Percentiles rank a stretch among this genome's conserved stretches.
These are phyloP conservation scores for Lophiotrema nucula DNA, from an alignment of 495 filamentous ascomycete genomes.

Conservation along the genomic window DNA sequence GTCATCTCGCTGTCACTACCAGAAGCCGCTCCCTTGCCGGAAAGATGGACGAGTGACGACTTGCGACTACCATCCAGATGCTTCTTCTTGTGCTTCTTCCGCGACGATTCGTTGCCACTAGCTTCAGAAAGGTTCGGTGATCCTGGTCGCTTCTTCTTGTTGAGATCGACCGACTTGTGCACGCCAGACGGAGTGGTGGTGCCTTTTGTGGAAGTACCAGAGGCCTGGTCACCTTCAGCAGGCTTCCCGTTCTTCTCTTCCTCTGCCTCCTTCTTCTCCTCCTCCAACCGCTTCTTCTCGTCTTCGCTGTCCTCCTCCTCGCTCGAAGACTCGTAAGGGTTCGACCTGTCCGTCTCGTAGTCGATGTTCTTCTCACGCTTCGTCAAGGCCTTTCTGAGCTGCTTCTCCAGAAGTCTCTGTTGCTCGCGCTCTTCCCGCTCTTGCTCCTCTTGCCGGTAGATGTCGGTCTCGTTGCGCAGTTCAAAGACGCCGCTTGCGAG, in stretches of 20 bases:
- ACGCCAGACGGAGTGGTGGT: conserved; percentile 69
- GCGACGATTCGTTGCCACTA: conserved; percentile 82
- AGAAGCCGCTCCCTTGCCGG: conserved; percentile 55
- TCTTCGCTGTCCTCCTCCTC: conserved; percentile 28
- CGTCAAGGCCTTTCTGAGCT: conserved; percentile 71
- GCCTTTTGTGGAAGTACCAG: conserved; percentile 57
- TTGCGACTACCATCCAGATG: conserved; percentile 51
- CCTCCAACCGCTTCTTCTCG: conserved; percentile 45
- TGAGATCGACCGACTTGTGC: conserved; percentile 44
- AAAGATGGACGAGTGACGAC: conserved; percentile 44
- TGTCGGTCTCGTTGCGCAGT: conserved; percentile 46
- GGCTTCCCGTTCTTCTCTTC: conserved; percentile 57
- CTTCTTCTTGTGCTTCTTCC: conserved; percentile 83
- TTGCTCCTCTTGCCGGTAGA: conserved; percentile 75
- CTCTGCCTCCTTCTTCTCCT: conserved; percentile 71
- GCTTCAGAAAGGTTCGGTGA: conserved; percentile 85
- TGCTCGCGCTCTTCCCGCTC: conserved; percentile 74
- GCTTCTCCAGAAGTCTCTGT: conserved; percentile 64
- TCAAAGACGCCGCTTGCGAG: conserved; percentile 83
- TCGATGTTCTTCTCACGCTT: conserved; percentile 82
- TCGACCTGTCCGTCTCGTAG: conserved; percentile 70
- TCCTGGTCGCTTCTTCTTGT: conserved; percentile 77
- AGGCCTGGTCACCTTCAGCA: conserved; percentile 42
- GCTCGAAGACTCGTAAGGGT: conserved; percentile 65
- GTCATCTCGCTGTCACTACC: conserved; percentile 79